A percentile compares a stretch with the other conserved stretches of the same genome.
phyloP scores from a whole-genome alignment of 129 eudicot species.

The sunflower (Helianthus annuus) region HanXRQr2.0-SUNRISE NC_035446.2:145988471-145988970 shows the following conservation, averaged over 20 bases:
- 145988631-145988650: constrained; percentile 19
- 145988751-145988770: constrained; percentile 27
- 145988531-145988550: constrained; percentile 13
- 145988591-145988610: constrained; percentile 6
- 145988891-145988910: constrained; percentile 81
- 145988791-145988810: constrained; percentile 35
- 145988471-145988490: not conserved
- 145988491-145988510: constrained; percentile 24
- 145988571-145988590: constrained; percentile 22
- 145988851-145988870: constrained; percentile 65
- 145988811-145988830: constrained; percentile 28
- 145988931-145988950: constrained; percentile 81
- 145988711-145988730: not conserved
- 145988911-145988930: constrained; percentile 50
- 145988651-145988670: constrained; percentile 9
- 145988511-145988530: constrained; percentile 32
- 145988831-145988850: constrained; percentile 36
- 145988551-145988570: constrained; percentile 26
- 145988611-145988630: constrained; percentile 23
- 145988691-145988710: not conserved
- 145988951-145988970: constrained; percentile 49
- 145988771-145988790: constrained; percentile 25
- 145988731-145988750: constrained; percentile 21
- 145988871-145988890: constrained; percentile 80
- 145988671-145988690: constrained; percentile 9